Conservation (phyloP, 1,284 basidiomycete species). For the Rhizoctonia solani region DNA sequence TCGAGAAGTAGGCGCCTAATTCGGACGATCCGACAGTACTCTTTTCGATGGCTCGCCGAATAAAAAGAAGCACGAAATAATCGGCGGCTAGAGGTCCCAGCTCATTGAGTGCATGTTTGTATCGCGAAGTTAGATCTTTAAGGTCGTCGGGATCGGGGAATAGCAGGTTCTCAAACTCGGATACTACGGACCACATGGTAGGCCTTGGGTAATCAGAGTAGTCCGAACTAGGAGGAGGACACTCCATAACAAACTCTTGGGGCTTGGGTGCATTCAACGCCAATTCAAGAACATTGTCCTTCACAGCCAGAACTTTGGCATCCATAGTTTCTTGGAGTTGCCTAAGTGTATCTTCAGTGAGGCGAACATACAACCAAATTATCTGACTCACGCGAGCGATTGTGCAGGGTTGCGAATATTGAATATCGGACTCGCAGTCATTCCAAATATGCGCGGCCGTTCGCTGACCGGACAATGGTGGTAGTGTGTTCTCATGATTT, state of each 20-base stretch:
- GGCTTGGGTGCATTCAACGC: constrained; percentile 64
- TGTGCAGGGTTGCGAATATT: constrained; percentile 65
- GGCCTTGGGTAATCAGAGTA: constrained; percentile 60
- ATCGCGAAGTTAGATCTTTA: constrained; percentile 3
- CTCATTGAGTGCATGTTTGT: constrained; percentile 1
- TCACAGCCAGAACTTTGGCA: constrained; percentile 72
- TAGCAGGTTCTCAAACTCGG: constrained; percentile 31
- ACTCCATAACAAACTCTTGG: constrained; percentile 66
- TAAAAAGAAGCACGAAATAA: constrained; percentile 18
- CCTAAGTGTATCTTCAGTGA: constrained; percentile 45
- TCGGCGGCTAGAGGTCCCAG: constrained; percentile 21
- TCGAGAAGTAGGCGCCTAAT: neutral
- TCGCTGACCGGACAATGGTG: constrained; percentile 53
- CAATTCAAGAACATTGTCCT: constrained; percentile 66
- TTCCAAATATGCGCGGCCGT: constrained; percentile 82
- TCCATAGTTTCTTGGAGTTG: constrained; percentile 71
- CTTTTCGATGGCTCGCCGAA: constrained; percentile 5
- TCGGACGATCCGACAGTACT: neutral
- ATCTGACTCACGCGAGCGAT: constrained; percentile 46
- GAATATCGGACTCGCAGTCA: constrained; percentile 87
- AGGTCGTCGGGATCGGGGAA: constrained; percentile 8
- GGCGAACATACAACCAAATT: neutral
- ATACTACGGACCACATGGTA: constrained; percentile 59
- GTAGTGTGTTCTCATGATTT: constrained; percentile 75
- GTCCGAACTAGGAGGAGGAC: constrained; percentile 53